Percentiles rank a stretch among this genome's conserved stretches.
Conservation (phyloP, 1,284 basidiomycete species). For the Ceratobasidium sp. region DNA sequence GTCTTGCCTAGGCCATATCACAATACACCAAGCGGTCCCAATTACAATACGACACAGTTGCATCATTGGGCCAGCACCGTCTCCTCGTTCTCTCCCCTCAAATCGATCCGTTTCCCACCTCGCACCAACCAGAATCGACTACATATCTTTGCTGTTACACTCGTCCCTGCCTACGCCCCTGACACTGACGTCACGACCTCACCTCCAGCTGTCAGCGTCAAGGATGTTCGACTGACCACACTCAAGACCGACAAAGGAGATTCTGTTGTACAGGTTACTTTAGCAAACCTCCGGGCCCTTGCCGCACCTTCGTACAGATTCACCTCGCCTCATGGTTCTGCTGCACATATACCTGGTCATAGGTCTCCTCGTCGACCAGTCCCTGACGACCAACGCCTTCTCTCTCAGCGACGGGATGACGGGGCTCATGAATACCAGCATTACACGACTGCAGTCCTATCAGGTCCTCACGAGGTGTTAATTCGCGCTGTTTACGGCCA, state of each 20-base stretch:
- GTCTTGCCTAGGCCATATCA: constrained; percentile 5
- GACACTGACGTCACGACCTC: constrained; percentile 7
- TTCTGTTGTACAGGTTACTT: constrained; percentile 57
- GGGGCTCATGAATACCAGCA: constrained; percentile 34
- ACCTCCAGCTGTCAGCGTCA: constrained; percentile 45
- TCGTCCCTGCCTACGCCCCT: constrained; percentile 42
- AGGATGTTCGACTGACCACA: constrained; percentile 54
- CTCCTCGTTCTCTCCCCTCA: constrained; percentile 38
- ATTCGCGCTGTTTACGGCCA: constrained; percentile 44
- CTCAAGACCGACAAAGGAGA: constrained; percentile 54
- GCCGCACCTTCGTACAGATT: not conserved
- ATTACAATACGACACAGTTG: constrained; percentile 48
- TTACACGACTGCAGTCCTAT: constrained; percentile 49
- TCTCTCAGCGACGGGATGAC: not conserved
- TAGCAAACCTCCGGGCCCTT: constrained; percentile 57
- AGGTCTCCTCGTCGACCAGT: constrained; percentile 7
- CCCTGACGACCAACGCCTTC: not conserved
- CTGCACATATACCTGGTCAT: not conserved
- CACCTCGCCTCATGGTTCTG: not conserved
- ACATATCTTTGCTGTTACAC: constrained; percentile 48
- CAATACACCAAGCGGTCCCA: not conserved
- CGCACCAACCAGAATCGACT: constrained; percentile 43
- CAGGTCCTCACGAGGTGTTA: constrained; percentile 19
- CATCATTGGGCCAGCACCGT: constrained; percentile 57
- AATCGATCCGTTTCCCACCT: constrained; percentile 44